A percentile compares a stretch with the other conserved stretches of the same genome.
These are phyloP conservation scores for Fraxinus latifolia DNA, from an alignment of 305 asterid genomes.

Conservation along the genomic window DNA sequence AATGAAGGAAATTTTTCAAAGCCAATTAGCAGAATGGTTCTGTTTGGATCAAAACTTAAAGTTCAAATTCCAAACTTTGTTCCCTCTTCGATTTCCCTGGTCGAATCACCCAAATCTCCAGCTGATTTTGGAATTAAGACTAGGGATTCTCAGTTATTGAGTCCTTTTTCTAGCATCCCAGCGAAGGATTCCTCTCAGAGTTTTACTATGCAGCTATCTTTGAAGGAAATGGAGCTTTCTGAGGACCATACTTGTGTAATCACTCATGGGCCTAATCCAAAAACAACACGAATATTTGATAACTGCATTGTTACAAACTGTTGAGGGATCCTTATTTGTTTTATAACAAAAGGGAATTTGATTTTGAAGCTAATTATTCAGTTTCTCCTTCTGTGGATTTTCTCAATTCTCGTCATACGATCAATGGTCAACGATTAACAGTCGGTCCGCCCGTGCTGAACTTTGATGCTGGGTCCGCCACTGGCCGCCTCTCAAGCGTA, in stretches of 20 bases:
- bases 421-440: too few species aligned
- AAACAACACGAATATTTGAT: slow-evolving; percentile 56
- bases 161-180: slow-evolving; percentile 21
- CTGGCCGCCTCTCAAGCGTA: not conserved
- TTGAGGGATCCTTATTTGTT: slow-evolving; percentile 25
- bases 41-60: slow-evolving; percentile 74
- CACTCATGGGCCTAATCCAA: slow-evolving; percentile 51
- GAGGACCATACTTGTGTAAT: too few species aligned
- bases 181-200: slow-evolving; percentile 28
- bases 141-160: slow-evolving; percentile 18
- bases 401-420: slow-evolving; percentile 45
- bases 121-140: slow-evolving; percentile 89
- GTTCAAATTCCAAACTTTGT: slow-evolving; percentile 55
- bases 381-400: slow-evolving; percentile 3
- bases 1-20: slow-evolving; percentile 24
- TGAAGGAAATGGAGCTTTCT: slow-evolving; percentile 78
- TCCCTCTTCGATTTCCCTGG: slow-evolving; percentile 28
- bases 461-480: too few species aligned
- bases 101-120: slow-evolving; percentile 58
- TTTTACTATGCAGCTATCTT: slow-evolving; percentile 47
- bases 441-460: too few species aligned
- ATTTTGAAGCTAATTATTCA: too few species aligned
- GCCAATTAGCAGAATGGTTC: slow-evolving; percentile 50
- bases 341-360: slow-evolving; percentile 16
- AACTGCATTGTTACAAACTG: slow-evolving; percentile 65